Conservation (phyloP, 805 yeast species). For the Metschnikowia arizonensis region DNA sequence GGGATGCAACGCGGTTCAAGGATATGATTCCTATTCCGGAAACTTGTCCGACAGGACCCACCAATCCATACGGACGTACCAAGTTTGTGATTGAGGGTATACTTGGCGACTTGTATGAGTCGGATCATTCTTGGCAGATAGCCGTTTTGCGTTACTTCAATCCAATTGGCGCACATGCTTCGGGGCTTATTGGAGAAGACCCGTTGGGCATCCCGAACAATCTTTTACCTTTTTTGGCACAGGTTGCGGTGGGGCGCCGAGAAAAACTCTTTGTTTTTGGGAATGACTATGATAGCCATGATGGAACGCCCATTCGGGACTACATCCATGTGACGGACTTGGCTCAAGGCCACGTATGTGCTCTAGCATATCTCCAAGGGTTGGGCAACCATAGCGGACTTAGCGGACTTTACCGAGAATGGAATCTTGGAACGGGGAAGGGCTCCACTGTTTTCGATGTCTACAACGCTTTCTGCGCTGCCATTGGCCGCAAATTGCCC, state of each 20-base stretch:
- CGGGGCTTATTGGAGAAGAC: slow-evolving; percentile 77
- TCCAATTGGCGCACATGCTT: slow-evolving; percentile 84
- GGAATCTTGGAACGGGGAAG: slow-evolving; percentile 80
- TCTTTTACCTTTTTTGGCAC: slow-evolving; percentile 69
- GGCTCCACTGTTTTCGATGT: slow-evolving; percentile 80
- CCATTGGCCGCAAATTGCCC: slow-evolving; percentile 61
- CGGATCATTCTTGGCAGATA: slow-evolving; percentile 44
- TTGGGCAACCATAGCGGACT: slow-evolving; percentile 23
- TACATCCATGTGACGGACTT: slow-evolving; percentile 79
- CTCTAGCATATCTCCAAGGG: slow-evolving; percentile 51
- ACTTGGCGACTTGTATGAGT: slow-evolving; percentile 48
- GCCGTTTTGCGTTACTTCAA: slow-evolving; percentile 76
- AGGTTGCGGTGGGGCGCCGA: slow-evolving; percentile 70
- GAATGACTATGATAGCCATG: slow-evolving; percentile 63
- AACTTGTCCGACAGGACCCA: slow-evolving; percentile 67
- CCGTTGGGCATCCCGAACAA: slow-evolving; percentile 77
- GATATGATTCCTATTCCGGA: slow-evolving; percentile 79
- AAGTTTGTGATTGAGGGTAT: slow-evolving; percentile 63
- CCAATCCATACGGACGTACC: slow-evolving; percentile 75
- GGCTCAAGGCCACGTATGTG: slow-evolving; percentile 73
- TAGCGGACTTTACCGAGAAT: slow-evolving; percentile 59
- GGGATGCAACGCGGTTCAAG: slow-evolving; percentile 69
- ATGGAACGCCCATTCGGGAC: slow-evolving; percentile 80
- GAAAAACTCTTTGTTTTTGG: slow-evolving; percentile 68
- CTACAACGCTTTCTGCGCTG: slow-evolving; percentile 57